A percentile compares a stretch with the other conserved stretches of the same genome.
Conservation (phyloP, 768 basidiomycete genomes). For the Tylopilus felleus region DNA sequence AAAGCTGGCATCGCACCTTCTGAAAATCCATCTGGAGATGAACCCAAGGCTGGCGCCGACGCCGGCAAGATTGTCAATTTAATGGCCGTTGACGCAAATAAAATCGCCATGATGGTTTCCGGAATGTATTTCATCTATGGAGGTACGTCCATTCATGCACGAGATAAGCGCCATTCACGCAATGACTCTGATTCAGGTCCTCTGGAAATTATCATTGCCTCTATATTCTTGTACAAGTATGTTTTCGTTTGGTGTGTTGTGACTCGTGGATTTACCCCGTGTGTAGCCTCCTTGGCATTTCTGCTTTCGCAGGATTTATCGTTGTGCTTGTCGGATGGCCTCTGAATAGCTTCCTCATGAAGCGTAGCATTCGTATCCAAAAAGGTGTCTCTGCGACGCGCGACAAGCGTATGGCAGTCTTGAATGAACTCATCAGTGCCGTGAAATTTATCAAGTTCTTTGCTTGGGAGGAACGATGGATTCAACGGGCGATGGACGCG, state of each 20-base stretch:
- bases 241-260: background rate
- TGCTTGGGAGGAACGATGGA: constrained; percentile 45
- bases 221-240: constrained; percentile 73
- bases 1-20: constrained; percentile 14
- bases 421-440: constrained; percentile 44
- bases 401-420: constrained; percentile 42
- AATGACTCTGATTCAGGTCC: constrained; percentile 44
- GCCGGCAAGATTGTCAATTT: constrained; percentile 88
- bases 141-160: constrained; percentile 32
- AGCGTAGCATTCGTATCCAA: constrained; percentile 37
- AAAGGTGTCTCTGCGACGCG: constrained; percentile 32
- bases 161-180: background rate
- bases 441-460: constrained; percentile 44
- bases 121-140: constrained; percentile 66
- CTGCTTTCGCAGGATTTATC: constrained; percentile 45
- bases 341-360: constrained; percentile 39
- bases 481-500: constrained; percentile 40
- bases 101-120: constrained; percentile 52
- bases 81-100: constrained; percentile 78
- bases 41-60: constrained; percentile 76
- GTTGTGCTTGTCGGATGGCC: constrained; percentile 40
- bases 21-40: constrained; percentile 33
- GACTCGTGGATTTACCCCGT: constrained; percentile 43
- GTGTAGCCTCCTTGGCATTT: constrained; percentile 45
- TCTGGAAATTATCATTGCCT: constrained; percentile 72